Conservation (phyloP, 306 rosid species). For the Ormosia semicastrata region DNA sequence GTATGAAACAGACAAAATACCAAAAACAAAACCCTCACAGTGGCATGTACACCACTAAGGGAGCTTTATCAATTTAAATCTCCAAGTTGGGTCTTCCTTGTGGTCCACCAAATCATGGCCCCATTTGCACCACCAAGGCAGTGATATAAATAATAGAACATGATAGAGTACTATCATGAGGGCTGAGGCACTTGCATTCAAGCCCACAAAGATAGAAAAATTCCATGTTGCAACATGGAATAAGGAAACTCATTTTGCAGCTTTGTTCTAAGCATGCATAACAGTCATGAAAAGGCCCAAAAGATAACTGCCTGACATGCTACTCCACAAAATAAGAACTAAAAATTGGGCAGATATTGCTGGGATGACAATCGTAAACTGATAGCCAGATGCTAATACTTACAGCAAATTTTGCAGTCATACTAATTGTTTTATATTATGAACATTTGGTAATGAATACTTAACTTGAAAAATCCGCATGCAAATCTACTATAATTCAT, state of each 20-base stretch:
- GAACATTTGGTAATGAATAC: background rate
- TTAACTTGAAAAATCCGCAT: background rate
- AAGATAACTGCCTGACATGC: background rate
- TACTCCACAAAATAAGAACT: background rate
- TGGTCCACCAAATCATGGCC: constrained; percentile 2
- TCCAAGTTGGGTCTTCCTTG: background rate
- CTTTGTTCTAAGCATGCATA: background rate
- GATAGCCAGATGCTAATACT: background rate
- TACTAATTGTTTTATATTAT: background rate
- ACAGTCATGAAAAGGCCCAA: background rate
- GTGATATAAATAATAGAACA: background rate
- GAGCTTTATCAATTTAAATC: constrained; percentile 10
- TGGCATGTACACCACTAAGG: background rate
- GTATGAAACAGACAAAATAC: background rate
- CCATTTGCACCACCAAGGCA: background rate
- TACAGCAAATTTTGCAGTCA: background rate
- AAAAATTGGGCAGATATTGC: background rate
- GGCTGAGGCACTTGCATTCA: background rate
- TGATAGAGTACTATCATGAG: background rate
- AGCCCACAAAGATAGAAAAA: background rate
- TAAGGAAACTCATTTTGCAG: constrained; percentile 7
- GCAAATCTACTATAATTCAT: background rate
- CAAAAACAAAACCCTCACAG: background rate
- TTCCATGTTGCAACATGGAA: background rate
- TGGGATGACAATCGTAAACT: background rate